These are phyloP conservation scores for Xylaria bambusicola DNA, from an alignment of 495 filamentous ascomycete genomes.

Conservation along the genomic window DNA sequence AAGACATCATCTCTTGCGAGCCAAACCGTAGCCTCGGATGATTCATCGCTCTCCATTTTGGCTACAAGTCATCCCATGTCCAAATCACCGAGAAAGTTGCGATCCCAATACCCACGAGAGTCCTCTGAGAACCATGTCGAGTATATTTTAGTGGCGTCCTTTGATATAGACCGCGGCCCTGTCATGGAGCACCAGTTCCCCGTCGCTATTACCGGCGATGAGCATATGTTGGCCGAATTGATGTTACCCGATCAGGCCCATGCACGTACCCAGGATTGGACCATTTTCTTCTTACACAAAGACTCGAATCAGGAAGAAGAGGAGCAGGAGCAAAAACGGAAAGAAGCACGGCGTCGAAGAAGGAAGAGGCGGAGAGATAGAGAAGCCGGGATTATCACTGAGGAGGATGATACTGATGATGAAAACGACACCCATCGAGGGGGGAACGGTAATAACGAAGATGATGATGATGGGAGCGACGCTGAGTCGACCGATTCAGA, in stretches of 20 bases:
- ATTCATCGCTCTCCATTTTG: conserved; percentile 54
- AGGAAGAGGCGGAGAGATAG: conserved; percentile 47
- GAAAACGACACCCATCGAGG: conserved; percentile 48
- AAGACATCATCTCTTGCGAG: conserved; percentile 54
- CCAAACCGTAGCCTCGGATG: conserved; percentile 43
- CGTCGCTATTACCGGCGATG: conserved; percentile 91
- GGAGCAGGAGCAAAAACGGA: conserved; percentile 56
- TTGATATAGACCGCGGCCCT: conserved; percentile 93
- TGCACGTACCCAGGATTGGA: conserved; percentile 95
- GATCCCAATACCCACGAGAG: conserved; percentile 84
- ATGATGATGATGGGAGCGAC: conserved; percentile 60
- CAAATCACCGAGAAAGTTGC: conserved; percentile 55
- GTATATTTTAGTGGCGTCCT: conserved; percentile 97
- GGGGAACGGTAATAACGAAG: conserved; percentile 40
- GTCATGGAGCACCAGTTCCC: conserved; percentile 99
- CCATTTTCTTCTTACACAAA: conserved; percentile 97
- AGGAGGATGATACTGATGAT: conserved; percentile 47
- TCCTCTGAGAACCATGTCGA: conserved; percentile 90
- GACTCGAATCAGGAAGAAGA: conserved; percentile 81
- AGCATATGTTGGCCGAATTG: conserved; percentile 94
- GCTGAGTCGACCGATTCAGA: conserved; percentile 59
- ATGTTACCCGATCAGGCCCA: conserved; percentile 99
- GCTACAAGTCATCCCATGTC: conserved; percentile 45
- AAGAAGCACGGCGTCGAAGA: conserved; percentile 52
- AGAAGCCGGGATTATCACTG: conserved; percentile 51